Evolutionary conservation across 305 asterid genomes (phyloP).

Genomic region (Rubia tinctorum): DNA sequence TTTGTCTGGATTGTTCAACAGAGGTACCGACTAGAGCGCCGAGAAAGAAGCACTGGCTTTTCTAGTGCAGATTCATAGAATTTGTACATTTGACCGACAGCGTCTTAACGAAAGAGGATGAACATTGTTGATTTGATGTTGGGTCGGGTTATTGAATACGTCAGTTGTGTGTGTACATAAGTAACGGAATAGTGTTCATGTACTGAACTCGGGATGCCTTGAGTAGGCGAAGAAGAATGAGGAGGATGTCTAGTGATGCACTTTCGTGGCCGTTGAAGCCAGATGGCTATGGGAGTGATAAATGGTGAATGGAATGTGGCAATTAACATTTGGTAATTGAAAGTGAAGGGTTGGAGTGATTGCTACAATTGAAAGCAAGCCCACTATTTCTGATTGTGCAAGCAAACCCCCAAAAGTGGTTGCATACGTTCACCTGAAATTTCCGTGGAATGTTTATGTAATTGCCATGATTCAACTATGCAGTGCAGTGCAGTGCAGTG

Average conservation of each 20-base stretch:
- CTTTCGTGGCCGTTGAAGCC: neutral
- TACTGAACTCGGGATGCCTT: no score
- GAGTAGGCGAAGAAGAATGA: no score
- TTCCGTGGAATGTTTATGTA: neutral
- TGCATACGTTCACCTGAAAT: neutral
- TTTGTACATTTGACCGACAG: neutral
- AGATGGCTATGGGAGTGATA: no score
- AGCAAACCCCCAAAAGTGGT: neutral
- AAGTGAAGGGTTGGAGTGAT: neutral
- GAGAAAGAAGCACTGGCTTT: slow-evolving; percentile 85
- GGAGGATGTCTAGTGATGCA: no score
- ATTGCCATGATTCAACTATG: no score
- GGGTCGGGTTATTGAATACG: neutral
- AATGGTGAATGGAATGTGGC: no score
- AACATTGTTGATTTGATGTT: neutral
- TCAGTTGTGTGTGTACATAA: neutral
- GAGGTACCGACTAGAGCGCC: slow-evolving; percentile 67
- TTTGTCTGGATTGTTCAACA: slow-evolving; percentile 28
- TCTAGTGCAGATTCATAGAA: slow-evolving; percentile 30
- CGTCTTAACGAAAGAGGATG: neutral
- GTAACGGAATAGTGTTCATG: neutral
- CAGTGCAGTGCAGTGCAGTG: no score
- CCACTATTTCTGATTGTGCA: neutral
- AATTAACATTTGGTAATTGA: neutral
- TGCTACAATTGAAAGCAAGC: neutral